These are phyloP conservation scores for Mytilinidion resinicola DNA, from an alignment of 495 filamentous ascomycete genomes.

Conservation along the genomic window DNA sequence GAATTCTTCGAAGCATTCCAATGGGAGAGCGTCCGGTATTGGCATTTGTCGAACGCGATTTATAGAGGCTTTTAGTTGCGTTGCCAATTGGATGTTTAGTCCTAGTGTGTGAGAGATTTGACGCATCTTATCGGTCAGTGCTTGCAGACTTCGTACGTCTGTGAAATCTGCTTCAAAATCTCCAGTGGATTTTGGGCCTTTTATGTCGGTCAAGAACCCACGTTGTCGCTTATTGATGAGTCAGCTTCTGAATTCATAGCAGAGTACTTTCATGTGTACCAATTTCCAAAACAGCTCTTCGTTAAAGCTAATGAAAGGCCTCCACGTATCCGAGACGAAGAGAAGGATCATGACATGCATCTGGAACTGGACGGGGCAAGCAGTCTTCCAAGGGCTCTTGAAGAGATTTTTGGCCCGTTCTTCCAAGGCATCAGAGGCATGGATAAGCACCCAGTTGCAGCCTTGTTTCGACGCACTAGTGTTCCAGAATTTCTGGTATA, in stretches of 20 bases:
- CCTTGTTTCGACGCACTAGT: neutral
- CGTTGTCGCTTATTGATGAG: neutral
- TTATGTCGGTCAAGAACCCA: neutral
- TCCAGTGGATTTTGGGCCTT: neutral
- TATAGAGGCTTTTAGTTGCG: neutral
- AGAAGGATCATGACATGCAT: neutral
- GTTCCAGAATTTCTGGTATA: neutral
- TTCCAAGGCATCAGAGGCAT: neutral
- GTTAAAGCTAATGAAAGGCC: neutral
- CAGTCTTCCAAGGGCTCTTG: neutral
- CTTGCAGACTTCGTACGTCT: neutral
- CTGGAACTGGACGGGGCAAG: neutral
- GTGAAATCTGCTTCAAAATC: neutral
- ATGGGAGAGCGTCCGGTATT: neutral
- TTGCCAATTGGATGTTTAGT: neutral
- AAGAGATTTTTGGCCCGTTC: neutral
- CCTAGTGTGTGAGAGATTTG: neutral
- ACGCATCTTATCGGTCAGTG: neutral
- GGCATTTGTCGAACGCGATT: neutral
- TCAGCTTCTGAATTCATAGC: neutral
- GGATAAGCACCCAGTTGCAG: neutral
- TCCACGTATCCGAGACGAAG: neutral
- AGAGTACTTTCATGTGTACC: neutral
- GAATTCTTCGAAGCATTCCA: neutral
- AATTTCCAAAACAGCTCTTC: neutral